phyloP scores from a whole-genome alignment of 345 rosid genomes.

The Lepidium sativum region DNA sequence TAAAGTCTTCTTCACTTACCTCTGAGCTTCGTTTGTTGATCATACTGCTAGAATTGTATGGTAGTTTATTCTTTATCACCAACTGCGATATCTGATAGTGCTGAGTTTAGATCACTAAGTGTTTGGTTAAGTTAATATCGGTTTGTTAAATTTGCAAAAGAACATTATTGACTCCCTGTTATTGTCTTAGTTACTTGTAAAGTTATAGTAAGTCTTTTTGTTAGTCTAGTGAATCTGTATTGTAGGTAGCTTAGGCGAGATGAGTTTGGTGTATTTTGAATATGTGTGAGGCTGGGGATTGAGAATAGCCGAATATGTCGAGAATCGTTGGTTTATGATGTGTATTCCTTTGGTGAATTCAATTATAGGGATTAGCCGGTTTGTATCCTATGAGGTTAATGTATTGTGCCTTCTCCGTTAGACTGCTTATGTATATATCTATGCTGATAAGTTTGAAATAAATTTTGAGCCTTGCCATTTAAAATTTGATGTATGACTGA shows the following conservation, averaged over 20 bases:
- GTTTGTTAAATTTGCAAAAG: neutral
- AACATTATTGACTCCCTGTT: neutral
- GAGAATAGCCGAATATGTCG: neutral
- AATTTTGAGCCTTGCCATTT: neutral
- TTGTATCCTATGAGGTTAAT: neutral
- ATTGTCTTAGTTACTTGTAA: neutral
- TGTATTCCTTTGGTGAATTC: neutral
- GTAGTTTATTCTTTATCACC: too few relatives aligned
- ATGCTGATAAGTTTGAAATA: neutral
- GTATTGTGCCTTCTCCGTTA: neutral
- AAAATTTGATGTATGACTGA: neutral
- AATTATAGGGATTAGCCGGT: neutral
- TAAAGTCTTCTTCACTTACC: conserved; percentile 12
- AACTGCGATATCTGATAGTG: neutral
- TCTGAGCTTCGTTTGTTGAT: neutral
- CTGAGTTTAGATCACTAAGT: neutral
- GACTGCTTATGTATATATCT: neutral
- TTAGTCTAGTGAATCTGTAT: neutral
- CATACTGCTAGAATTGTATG: neutral
- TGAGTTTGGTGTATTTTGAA: neutral
- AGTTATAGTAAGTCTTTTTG: neutral
- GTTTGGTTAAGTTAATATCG: neutral
- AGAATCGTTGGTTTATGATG: neutral
- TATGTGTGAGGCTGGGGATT: neutral
- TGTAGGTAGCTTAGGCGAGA: neutral